Conservation (phyloP, 106 monocot genomes). For the Dioscorea zingiberensis region DNA sequence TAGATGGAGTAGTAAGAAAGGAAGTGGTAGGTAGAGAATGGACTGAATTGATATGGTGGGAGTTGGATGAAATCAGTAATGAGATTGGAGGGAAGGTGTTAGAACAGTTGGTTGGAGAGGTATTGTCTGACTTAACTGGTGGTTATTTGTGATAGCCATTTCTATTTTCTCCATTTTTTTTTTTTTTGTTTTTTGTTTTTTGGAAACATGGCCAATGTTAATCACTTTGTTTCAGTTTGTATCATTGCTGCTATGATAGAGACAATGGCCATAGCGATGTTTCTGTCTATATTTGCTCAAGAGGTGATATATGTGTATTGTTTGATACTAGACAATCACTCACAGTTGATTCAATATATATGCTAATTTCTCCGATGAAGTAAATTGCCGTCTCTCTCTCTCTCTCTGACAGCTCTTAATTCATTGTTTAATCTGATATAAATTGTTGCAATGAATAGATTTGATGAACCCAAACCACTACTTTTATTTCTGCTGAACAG, state of each 20-base stretch:
- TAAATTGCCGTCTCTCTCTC: no score
- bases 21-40: constrained; percentile 34
- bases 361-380: not conserved
- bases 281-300: not conserved
- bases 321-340: constrained; percentile 2
- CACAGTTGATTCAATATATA: constrained; percentile 4
- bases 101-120: constrained; percentile 47
- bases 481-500: no score
- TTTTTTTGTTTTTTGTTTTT: no score
- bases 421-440: not conserved
- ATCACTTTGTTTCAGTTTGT: not conserved
- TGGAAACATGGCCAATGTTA: not conserved
- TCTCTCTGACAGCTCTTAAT: no score
- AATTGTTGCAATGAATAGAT: not conserved
- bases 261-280: not conserved
- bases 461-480: no score
- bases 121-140: constrained; percentile 19
- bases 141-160: not conserved
- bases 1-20: constrained; percentile 29
- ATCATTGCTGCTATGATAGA: not conserved
- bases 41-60: constrained; percentile 26
- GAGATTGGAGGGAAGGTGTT: constrained; percentile 39
- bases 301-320: not conserved
- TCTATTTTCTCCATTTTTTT: not conserved
- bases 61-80: constrained; percentile 31